Percentiles rank a stretch among this genome's conserved stretches.
phyloP scores from a whole-genome alignment of 169 alveolate genomes.

The Haemoproteus tartakovskyi region DNA sequence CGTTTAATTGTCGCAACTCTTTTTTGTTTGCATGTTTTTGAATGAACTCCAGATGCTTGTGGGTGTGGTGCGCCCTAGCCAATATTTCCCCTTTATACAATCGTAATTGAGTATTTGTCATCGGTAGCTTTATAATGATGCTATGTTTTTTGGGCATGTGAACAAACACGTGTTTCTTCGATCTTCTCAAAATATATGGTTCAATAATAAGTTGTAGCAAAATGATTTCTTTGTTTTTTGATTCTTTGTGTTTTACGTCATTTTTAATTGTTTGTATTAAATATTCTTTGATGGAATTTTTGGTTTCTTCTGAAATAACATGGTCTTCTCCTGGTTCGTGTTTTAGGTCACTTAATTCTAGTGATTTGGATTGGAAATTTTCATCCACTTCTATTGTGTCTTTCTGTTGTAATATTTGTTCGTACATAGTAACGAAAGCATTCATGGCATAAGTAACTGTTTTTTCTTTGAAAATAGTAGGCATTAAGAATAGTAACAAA shows the following conservation, averaged over 20 bases:
- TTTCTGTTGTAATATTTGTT: constrained; percentile 25
- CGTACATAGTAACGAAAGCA: constrained; percentile 66
- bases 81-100: constrained; percentile 69
- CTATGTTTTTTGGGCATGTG: constrained; percentile 84
- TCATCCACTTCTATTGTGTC: not conserved
- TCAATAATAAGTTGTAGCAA: constrained; percentile 81
- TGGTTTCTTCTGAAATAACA: not conserved
- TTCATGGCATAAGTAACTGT: constrained; percentile 76
- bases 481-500: constrained; percentile 86
- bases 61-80: constrained; percentile 45
- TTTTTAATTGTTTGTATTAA: constrained; percentile 20
- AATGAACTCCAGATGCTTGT: constrained; percentile 40
- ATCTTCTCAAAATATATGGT: constrained; percentile 86
- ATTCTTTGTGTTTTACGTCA: constrained; percentile 22
- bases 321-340: not conserved
- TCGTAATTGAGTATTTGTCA: constrained; percentile 68
- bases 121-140: constrained; percentile 63
- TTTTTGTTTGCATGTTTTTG: constrained; percentile 21
- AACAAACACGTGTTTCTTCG: constrained; percentile 83
- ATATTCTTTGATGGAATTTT: constrained; percentile 19
- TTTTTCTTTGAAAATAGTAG: constrained; percentile 81
- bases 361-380: not conserved
- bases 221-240: constrained; percentile 40
- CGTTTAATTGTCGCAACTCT: constrained; percentile 3
- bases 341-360: not conserved